Conservation (phyloP, 2,329 filamentous ascomycete species). For the Juglanconis juglandina region DNA sequence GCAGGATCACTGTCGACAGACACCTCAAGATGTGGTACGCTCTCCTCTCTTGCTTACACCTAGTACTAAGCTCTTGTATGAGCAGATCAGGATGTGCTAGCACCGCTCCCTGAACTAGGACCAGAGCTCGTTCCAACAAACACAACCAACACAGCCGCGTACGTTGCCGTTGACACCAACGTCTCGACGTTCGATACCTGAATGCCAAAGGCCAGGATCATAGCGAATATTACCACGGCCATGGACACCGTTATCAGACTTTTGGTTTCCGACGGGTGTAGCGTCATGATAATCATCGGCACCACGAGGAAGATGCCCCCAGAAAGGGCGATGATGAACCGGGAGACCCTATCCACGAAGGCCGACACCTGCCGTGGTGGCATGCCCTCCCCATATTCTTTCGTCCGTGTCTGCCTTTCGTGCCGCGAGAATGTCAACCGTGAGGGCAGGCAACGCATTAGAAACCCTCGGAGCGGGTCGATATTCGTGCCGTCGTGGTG, state of each 20-base stretch:
- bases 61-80: no score
- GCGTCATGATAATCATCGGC: slow-evolving; percentile 20
- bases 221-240: slow-evolving; percentile 17
- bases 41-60: no score
- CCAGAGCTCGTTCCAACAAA: slow-evolving; percentile 20
- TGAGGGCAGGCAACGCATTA: background rate
- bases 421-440: background rate
- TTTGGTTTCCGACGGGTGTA: slow-evolving; percentile 11
- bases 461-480: background rate
- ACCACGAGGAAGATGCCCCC: slow-evolving; percentile 16
- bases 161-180: slow-evolving; percentile 19
- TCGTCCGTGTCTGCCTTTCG: background rate
- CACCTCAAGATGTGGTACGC: no score
- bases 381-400: background rate
- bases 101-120: no score
- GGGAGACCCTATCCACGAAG: slow-evolving; percentile 15
- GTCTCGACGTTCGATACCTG: slow-evolving; percentile 14
- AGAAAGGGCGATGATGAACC: slow-evolving; percentile 16
- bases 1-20: no score
- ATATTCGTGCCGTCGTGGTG: background rate
- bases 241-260: slow-evolving; percentile 17
- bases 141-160: slow-evolving; percentile 20
- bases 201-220: background rate
- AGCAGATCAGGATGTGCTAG: no score
- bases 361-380: background rate